Evolutionary conservation across 2,329 filamentous ascomycete species (phyloP).

Genomic region (Fusarium beomiforme): DNA sequence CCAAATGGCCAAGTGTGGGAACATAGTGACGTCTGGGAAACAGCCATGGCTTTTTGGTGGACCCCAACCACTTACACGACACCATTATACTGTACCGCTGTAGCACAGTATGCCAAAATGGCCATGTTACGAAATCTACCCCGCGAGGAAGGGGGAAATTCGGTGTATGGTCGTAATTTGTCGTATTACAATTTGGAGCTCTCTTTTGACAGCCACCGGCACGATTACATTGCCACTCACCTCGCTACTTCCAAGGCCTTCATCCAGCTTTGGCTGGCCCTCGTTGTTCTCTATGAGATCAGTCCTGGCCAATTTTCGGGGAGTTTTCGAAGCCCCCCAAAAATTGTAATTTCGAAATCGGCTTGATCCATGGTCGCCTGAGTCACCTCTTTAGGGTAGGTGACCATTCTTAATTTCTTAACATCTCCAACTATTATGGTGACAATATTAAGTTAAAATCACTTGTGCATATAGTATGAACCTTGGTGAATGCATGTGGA

Average conservation of each 20-base stretch:
- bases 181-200: background rate
- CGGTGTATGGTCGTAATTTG: background rate
- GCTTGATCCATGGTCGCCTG: background rate
- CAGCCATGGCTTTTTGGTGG: background rate
- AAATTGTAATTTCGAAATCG: background rate
- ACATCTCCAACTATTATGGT: background rate
- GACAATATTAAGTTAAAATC: background rate
- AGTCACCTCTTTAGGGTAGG: background rate
- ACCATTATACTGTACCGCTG: background rate
- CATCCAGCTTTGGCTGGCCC: background rate
- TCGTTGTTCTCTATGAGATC: background rate
- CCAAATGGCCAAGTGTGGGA: background rate
- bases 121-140: background rate
- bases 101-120: background rate
- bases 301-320: background rate
- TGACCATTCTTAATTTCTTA: background rate
- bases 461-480: background rate
- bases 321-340: background rate
- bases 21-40: conserved; percentile 33
- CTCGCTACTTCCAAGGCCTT: background rate
- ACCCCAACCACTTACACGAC: background rate
- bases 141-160: background rate
- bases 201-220: background rate
- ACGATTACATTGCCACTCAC: background rate
- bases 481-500: background rate